A percentile compares a stretch with the other conserved stretches of the same genome.
These are phyloP conservation scores for Urostyla sp. DNA, from an alignment of 73 alveolate genomes.

Conservation along the genomic window DNA sequence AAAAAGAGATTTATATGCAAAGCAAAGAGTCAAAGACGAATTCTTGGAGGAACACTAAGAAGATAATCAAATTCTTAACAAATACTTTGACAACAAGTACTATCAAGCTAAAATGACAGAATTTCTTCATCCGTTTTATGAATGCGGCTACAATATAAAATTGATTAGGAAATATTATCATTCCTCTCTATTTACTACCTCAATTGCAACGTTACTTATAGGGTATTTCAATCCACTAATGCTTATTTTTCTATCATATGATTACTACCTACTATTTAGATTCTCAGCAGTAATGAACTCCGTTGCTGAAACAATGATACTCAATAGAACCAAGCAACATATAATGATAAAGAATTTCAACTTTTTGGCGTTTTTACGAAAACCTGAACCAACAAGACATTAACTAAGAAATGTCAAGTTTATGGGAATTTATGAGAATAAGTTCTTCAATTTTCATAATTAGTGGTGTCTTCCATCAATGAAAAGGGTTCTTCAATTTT, in stretches of 20 bases:
- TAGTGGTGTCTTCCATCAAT: slow-evolving; percentile 54
- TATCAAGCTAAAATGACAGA: slow-evolving; percentile 37
- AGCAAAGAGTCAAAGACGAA: slow-evolving; percentile 62
- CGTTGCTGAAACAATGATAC: not conserved
- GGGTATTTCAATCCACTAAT: slow-evolving; percentile 48
- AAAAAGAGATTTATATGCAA: slow-evolving; percentile 65
- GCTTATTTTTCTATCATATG: slow-evolving; percentile 37
- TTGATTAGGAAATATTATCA: slow-evolving; percentile 17
- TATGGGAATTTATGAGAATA: slow-evolving; percentile 38
- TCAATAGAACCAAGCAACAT: slow-evolving; percentile 21
- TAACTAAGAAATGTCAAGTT: not conserved
- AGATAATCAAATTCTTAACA: slow-evolving; percentile 52
- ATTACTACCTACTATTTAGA: slow-evolving; percentile 22
- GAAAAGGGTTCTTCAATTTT: not conserved
- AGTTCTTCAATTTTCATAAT: slow-evolving; percentile 17
- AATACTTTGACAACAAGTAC: slow-evolving; percentile 40
- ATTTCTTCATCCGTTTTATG: not conserved
- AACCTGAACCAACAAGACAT: not conserved
- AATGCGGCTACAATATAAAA: not conserved
- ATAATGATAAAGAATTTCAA: slow-evolving; percentile 15
- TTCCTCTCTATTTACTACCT: not conserved
- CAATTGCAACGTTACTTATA: slow-evolving; percentile 20
- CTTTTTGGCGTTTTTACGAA: slow-evolving; percentile 51
- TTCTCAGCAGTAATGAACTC: slow-evolving; percentile 22
- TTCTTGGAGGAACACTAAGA: slow-evolving; percentile 60